Evolutionary conservation across 768 basidiomycete genomes (phyloP).

Genomic region (Mycena pura): DNA sequence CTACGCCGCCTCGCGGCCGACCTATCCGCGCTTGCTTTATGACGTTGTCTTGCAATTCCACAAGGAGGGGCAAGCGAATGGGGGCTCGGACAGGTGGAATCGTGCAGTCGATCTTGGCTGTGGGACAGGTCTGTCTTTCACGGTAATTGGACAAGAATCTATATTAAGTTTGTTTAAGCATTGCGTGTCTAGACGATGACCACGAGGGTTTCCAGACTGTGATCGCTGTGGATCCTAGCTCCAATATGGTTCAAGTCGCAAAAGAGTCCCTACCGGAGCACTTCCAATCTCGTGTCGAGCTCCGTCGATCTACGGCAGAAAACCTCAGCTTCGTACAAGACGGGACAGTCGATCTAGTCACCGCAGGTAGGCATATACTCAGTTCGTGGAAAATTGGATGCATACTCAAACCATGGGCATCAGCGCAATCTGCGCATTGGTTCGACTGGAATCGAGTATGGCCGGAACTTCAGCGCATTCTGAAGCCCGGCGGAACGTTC

Average conservation of each 20-base stretch:
- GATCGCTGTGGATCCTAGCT: conserved; percentile 75
- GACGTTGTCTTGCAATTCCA: conserved; percentile 55
- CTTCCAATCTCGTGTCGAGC: conserved; percentile 26
- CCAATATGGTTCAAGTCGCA: conserved; percentile 70
- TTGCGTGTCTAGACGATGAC: not conserved
- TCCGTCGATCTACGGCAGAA: conserved; percentile 56
- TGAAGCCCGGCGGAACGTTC: conserved; percentile 67
- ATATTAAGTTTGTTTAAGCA: not conserved
- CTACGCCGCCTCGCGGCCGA: conserved; percentile 76
- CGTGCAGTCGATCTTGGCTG: conserved; percentile 80
- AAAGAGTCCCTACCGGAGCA: conserved; percentile 26
- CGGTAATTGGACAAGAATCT: too few relatives aligned
- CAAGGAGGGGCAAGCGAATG: conserved; percentile 3
- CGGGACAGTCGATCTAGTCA: conserved; percentile 67
- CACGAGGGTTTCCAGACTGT: conserved; percentile 55
- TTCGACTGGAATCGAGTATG: conserved; percentile 78
- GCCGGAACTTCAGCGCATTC: conserved; percentile 66
- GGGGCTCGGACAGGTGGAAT: conserved; percentile 44
- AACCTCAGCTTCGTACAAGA: conserved; percentile 56
- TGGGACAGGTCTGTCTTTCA: conserved; percentile 73
- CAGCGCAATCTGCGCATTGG: conserved; percentile 84
- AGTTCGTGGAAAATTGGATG: not conserved
- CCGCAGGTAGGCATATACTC: conserved; percentile 58
- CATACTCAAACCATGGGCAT: not conserved
- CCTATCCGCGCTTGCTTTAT: conserved; percentile 72